A percentile compares a stretch with the other conserved stretches of the same genome.
phyloP scores from a whole-genome alignment of 1,139 yeast species.

The Petasospora rhodanensis region DNA sequence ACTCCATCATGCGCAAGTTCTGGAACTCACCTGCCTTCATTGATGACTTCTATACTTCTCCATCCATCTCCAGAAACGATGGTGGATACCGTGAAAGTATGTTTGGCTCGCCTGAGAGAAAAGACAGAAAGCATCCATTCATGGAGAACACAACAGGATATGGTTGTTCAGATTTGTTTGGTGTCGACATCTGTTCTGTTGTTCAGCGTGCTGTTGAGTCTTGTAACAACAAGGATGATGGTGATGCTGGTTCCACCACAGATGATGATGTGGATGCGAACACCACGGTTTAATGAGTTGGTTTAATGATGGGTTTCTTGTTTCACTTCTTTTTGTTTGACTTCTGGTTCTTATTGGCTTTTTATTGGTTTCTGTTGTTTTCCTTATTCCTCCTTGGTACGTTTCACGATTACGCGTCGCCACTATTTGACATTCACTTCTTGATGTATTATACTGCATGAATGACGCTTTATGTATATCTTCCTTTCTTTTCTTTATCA shows the following conservation, averaged over 20 bases:
- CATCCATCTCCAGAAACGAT: conserved; percentile 40
- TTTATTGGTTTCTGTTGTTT: neutral
- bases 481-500: conserved; percentile 1
- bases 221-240: conserved; percentile 9
- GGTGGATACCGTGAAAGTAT: conserved; percentile 49
- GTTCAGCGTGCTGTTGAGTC: conserved; percentile 46
- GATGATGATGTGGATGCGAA: conserved; percentile 12
- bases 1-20: conserved; percentile 41
- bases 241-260: conserved; percentile 8
- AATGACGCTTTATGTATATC: too few relatives aligned
- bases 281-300: neutral
- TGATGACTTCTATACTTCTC: conserved; percentile 65
- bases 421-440: conserved; percentile 4
- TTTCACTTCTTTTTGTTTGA: neutral
- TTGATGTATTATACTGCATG: conserved; percentile 10
- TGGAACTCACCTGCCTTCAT: conserved; percentile 65
- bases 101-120: conserved; percentile 27
- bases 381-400: neutral
- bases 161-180: conserved; percentile 39
- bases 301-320: neutral
- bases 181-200: conserved; percentile 55
- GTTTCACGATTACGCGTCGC: neutral
- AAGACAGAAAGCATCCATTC: conserved; percentile 8
- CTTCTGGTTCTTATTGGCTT: neutral
- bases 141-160: conserved; percentile 18